Base-by-base conservation (phyloP, 306 rosid genomes). In the Corylus avellana region DNA sequence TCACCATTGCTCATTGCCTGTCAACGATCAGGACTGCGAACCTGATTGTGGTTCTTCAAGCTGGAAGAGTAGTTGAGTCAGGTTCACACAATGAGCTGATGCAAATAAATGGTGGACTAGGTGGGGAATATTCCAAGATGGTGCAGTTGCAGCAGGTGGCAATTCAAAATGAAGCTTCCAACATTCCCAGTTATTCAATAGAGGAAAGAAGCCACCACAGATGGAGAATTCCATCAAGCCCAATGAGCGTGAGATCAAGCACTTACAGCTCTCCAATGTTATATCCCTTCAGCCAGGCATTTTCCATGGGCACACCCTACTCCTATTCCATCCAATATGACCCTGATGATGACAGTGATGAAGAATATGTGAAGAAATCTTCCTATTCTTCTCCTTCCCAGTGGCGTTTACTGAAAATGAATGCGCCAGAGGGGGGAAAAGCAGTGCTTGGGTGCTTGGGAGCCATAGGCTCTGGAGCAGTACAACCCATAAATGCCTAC, bases 401-500 rank as follows among this genome's bases (percentile, higher is more conserved):
- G 14, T 87, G 91, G 94, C 88, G 90, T 8, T 84, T 92, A 80
- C 75, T 92, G 86, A 88, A 87, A 84, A 88, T 91, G 89, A 94
- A 87, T 70, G 84, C 88, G 63, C 97, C 98, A 18, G 98, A 94
- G 78, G 88, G 90, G 93, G 85, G 80, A 81, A 89, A 80, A 58
- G 89, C 92, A 22, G 48, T 89, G 73, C 90, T 94, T 73, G 98
- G 98, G 82, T 81, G 91, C 83, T 66, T 91, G 79, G 98, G 97
- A 22, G 97, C 97, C 80, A 61, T 92, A 63, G 95, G 91, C 62
- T 92, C 98, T 12, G 92, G 95, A 77, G 97, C 97, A 77, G 93
- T 91, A 8, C 98, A 94, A 25, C 97, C 98, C 4, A 48, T 90
- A 42, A 92, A 94, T 74, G 97, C 97, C 50, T 92, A 88, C 48